Evolutionary conservation across 768 basidiomycete species (phyloP), one percentile per base, ranked within the genome.

Genomic region (Terana coerulea): DNA sequence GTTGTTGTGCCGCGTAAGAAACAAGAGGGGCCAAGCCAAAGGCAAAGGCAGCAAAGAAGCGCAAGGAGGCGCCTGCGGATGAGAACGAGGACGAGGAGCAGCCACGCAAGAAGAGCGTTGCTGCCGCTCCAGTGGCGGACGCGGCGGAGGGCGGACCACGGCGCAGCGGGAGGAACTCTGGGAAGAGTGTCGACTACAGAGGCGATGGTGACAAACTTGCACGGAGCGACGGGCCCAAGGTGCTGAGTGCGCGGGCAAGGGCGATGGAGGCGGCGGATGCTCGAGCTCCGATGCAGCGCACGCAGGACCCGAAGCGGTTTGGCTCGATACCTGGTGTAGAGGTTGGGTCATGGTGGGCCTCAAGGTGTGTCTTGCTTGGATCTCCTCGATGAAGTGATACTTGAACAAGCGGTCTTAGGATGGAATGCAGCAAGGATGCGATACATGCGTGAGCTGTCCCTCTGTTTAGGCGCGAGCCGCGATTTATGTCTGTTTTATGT

Each of bases 281-380:
- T 39, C 60, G 61, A 59, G 61, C 53, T 41, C 56, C 44, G 31
- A 59, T 52, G 49, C 64, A 59, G 60, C 66, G 72, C 54, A 61
- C 52, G 15, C 59, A 76, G 25, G 64, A 84, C 59, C 84, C 83
- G 10, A 94, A 92, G 69, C 76, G 70, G 2, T 94, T 82, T 66
- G 94, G 94, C 0, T 59, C 74, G 29, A 95, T 97, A 51, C 91
- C 91, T 5, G 90, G 80, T 2, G 67, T 95, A 17, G 73, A 75
- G 22, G 81, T 93, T 14, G 92, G 91, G 2, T 83, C 83, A 22
- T 90, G 88, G 84, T 97, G 91, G 91, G 77, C 80, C 49, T 79
- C 75, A 5, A 73, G 91, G 72, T 75, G 69, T 50, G 80, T 59
- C 9, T 56, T 2, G 19, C 39, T n/a, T n/a, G n/a, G n/a, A n/a